These are phyloP conservation scores for Plasmodium falciparum DNA, from an alignment of 169 alveolate genomes.

Conservation along the genomic window DNA sequence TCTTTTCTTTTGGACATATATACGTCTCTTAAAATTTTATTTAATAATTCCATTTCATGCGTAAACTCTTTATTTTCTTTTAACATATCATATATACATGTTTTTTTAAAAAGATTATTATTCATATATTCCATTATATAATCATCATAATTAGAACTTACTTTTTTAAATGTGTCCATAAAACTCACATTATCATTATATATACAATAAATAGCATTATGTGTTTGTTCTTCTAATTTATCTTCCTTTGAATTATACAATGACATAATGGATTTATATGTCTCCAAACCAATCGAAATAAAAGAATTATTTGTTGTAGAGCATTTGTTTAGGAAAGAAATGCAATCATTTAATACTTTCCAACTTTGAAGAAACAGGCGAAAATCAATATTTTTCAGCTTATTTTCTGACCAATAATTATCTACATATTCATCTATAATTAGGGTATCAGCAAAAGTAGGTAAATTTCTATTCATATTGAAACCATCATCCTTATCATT, in stretches of 20 bases:
- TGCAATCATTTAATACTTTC: conserved; percentile 65
- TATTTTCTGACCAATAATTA: conserved; percentile 52
- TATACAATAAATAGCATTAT: conserved; percentile 64
- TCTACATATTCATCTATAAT: conserved; percentile 73
- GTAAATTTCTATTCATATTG: background rate
- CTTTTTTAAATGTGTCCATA: conserved; percentile 44
- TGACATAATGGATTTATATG: conserved; percentile 59
- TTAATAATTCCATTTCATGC: conserved; percentile 56
- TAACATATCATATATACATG: conserved; percentile 42
- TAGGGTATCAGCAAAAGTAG: background rate
- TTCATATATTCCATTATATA: conserved; percentile 30
- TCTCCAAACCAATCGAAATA: conserved; percentile 62
- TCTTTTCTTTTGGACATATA: conserved; percentile 76
- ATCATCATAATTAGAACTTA: conserved; percentile 37
- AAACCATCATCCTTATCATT: background rate
- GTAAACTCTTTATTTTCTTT: conserved; percentile 57
- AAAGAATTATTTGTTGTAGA: conserved; percentile 72
- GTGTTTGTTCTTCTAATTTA: conserved; percentile 53
- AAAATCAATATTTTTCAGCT: conserved; percentile 51
- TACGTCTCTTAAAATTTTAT: conserved; percentile 53
- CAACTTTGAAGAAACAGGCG: conserved; percentile 62
- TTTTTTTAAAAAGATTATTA: conserved; percentile 24
- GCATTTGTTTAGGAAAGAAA: conserved; percentile 44
- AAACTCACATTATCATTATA: conserved; percentile 69
- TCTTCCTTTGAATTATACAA: conserved; percentile 47